These are phyloP conservation scores for Raffaelea albimanens DNA, from an alignment of 2,329 filamentous ascomycete genomes.

Conservation along the genomic window DNA sequence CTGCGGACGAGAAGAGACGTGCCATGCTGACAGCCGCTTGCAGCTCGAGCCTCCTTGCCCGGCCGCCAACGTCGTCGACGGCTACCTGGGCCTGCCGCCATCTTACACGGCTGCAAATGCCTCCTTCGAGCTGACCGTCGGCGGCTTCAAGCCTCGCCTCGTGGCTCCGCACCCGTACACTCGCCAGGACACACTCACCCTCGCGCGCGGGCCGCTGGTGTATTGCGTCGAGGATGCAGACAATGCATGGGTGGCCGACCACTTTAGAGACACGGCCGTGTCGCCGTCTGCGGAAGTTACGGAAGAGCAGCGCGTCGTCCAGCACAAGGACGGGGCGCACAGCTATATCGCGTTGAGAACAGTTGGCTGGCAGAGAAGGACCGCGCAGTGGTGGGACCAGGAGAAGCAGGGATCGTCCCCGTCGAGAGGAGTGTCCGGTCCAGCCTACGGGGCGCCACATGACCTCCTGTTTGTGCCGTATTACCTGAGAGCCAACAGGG, in stretches of 20 bases:
- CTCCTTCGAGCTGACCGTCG: conserved; percentile 32
- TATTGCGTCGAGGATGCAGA: conserved; percentile 54
- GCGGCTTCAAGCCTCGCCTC: conserved; percentile 37
- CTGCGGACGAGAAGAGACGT: neutral
- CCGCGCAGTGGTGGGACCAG: neutral
- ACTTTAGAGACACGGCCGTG: conserved; percentile 38
- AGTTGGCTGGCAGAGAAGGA: conserved; percentile 10
- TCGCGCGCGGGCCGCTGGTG: conserved; percentile 48
- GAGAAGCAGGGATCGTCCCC: conserved; percentile 12
- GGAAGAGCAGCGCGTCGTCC: conserved; percentile 10
- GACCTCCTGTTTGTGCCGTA: conserved; percentile 43
- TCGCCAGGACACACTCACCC: conserved; percentile 41
- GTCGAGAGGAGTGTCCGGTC: neutral
- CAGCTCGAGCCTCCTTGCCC: conserved; percentile 9
- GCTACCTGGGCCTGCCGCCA: conserved; percentile 38
- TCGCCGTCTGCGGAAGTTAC: conserved; percentile 11
- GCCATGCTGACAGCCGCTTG: too few species aligned
- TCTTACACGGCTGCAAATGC: conserved; percentile 28
- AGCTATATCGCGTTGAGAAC: conserved; percentile 18
- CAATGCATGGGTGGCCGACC: conserved; percentile 44
- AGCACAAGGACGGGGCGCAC: conserved; percentile 14
- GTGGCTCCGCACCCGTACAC: conserved; percentile 46
- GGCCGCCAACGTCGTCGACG: conserved; percentile 27
- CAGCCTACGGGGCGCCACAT: conserved; percentile 10
- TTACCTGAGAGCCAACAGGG: conserved; percentile 43